Evolutionary conservation across 1,284 basidiomycete species (phyloP), one percentile per base, ranked within the genome.

Genomic region (Apiotrichum porosum): DNA sequence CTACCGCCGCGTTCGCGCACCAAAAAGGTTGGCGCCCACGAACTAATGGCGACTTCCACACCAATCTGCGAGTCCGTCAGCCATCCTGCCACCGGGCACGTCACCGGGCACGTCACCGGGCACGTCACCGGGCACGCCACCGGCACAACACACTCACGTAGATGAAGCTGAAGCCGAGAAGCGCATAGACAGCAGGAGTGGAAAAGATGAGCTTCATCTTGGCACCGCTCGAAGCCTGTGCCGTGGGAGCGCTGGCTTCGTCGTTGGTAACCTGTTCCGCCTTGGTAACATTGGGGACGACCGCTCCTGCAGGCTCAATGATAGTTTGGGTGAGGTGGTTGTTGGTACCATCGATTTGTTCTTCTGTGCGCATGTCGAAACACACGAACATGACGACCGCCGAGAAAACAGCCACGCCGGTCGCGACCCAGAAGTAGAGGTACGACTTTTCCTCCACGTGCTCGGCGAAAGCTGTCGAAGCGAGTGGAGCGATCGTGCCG

Each of bases 401-500:
- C 3, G 42, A 37, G 17, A 52, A 19, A 8, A 52, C 14, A 5
- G 47, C 47, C n/a, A 55, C 41, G 10, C 47, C 56, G 31, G 52
- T 44, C 9, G 52, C 49, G 24, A 53, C 47, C 15, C 42, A 44
- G 38, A 48, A 58, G 48, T 54, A 52, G 23, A 42, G 34, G 39
- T 50, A 52, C 21, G 42, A 32, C 12, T 30, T 15, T 4, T 32
- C 6, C 26, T 24, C 34, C 32, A 54, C 47, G 45, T 58, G 47
- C 28, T 44, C 32, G 15, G 51, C 69, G 52, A 85, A 85, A 37
- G 83, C 80, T 0, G 83, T 86, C 0, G 83, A 75, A 1, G 80
- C 75, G 10, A 86, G 74, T 3, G 84, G 84, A 4, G 83, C 72
- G 9, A 73, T 66, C 4, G 84, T 65, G 4, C 83, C 83, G 2